A percentile compares a stretch with the other conserved stretches of the same genome.
Conservation (phyloP, 177 flowering plant species). For the Vitis hybrid region DNA sequence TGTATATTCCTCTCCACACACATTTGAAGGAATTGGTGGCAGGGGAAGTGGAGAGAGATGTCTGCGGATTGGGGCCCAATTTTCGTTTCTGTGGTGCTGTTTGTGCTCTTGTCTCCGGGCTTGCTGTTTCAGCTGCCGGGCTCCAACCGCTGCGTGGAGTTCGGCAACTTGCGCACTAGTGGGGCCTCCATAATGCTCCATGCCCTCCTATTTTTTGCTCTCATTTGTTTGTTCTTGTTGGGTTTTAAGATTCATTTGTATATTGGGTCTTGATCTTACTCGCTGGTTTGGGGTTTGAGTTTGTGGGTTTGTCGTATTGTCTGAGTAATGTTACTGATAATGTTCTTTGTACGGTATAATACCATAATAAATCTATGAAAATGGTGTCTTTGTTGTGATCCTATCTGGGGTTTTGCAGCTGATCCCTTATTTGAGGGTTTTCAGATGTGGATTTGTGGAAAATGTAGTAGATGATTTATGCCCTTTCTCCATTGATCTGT, state of each 20-base stretch:
- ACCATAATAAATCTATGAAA: too few species aligned
- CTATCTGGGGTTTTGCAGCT: too few species aligned
- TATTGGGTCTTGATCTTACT: conserved; percentile 10
- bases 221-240: conserved; percentile 37
- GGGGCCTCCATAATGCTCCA: conserved; percentile 40
- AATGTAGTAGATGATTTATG: too few species aligned
- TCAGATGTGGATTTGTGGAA: too few species aligned
- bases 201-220: conserved; percentile 40
- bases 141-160: conserved; percentile 33
- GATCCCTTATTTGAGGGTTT: too few species aligned
- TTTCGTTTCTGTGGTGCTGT: conserved; percentile 44
- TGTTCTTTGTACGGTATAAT: too few species aligned
- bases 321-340: neutral
- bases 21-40: neutral
- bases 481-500: too few species aligned
- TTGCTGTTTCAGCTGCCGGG: conserved; percentile 54
- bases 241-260: conserved; percentile 36
- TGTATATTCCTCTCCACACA: too few species aligned
- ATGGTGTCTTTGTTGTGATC: too few species aligned
- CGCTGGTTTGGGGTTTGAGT: neutral
- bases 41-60: neutral
- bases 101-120: conserved; percentile 48
- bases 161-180: conserved; percentile 44
- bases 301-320: neutral
- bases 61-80: conserved; percentile 49